Conservation (phyloP, 495 filamentous ascomycete species). For the Sporormia fimetaria region DNA sequence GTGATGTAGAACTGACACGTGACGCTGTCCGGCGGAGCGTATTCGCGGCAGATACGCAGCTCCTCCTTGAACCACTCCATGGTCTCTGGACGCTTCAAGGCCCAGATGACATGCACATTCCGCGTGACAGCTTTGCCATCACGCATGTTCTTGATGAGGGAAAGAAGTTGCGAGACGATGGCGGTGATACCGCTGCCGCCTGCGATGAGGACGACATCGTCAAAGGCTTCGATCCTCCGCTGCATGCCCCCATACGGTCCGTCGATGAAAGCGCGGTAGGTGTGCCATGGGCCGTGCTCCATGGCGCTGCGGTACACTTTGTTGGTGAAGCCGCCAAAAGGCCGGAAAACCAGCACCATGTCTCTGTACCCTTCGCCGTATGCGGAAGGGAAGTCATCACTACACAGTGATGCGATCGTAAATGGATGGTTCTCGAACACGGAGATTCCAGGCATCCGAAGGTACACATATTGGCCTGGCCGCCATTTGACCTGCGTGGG, state of each 20-base stretch:
- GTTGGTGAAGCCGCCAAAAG: conserved; percentile 78
- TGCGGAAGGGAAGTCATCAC: conserved; percentile 75
- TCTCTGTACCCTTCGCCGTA: conserved; percentile 81
- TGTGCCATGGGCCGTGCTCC: conserved; percentile 70
- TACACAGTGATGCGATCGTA: conserved; percentile 83
- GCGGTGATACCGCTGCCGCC: conserved; percentile 93
- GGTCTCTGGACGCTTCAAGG: conserved; percentile 75
- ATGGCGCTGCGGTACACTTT: conserved; percentile 66
- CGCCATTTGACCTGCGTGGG: conserved; percentile 87
- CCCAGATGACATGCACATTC: conserved; percentile 83
- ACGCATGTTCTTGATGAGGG: conserved; percentile 87
- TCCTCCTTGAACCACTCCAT: conserved; percentile 99
- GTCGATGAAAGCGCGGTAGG: conserved; percentile 81
- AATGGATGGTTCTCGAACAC: conserved; percentile 90
- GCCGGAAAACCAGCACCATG: conserved; percentile 80
- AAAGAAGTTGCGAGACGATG: conserved; percentile 75
- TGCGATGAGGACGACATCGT: conserved; percentile 83
- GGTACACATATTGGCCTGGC: conserved; percentile 88
- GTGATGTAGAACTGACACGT: conserved; percentile 94
- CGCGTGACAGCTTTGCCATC: conserved; percentile 87
- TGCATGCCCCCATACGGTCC: conserved; percentile 93
- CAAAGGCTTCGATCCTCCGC: conserved; percentile 81
- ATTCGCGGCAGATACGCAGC: conserved; percentile 75
- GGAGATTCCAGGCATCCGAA: conserved; percentile 84
- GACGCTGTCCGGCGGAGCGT: conserved; percentile 70